Percentiles rank a stretch among this genome's conserved stretches.
phyloP scores from a whole-genome alignment of 306 rosid species.

The Medicago truncatula region DNA sequence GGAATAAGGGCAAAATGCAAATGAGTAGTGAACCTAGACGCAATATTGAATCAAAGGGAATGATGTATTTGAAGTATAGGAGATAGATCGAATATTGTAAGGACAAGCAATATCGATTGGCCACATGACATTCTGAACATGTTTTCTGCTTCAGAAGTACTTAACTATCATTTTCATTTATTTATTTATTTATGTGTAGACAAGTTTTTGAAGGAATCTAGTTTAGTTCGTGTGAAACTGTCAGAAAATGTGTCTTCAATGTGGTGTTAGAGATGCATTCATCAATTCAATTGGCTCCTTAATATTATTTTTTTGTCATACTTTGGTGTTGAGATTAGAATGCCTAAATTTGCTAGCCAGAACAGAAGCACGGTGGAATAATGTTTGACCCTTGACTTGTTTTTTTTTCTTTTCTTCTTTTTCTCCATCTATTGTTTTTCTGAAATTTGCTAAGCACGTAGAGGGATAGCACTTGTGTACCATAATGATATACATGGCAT shows the following conservation, averaged over 20 bases:
- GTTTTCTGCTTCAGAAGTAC: slow-evolving; percentile 2
- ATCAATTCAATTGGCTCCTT: too few relatives aligned
- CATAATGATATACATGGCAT: too few relatives aligned
- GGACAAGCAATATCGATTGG: slow-evolving; percentile 34
- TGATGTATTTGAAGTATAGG: not conserved
- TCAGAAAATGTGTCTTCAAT: not conserved
- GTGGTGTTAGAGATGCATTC: not conserved
- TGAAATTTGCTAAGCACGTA: too few relatives aligned
- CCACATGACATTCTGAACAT: slow-evolving; percentile 44
- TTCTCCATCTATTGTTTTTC: too few relatives aligned
- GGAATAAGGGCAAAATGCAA: not conserved
- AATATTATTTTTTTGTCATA: too few relatives aligned
- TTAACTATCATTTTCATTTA: slow-evolving; percentile 19
- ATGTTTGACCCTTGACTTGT: too few relatives aligned
- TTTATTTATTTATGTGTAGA: not conserved
- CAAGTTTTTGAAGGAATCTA: slow-evolving; percentile 37
- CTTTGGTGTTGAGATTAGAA: too few relatives aligned
- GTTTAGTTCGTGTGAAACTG: slow-evolving; percentile 6
- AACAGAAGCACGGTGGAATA: too few relatives aligned
- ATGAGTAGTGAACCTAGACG: slow-evolving; percentile 57
- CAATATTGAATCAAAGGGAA: slow-evolving; percentile 36
- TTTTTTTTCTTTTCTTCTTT: too few relatives aligned
- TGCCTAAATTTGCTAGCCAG: too few relatives aligned
- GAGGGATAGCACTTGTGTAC: too few relatives aligned
- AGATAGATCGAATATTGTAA: slow-evolving; percentile 36